Evolutionary conservation across 345 rosid genomes (phyloP).

Genomic region (Gossypium australe): DNA sequence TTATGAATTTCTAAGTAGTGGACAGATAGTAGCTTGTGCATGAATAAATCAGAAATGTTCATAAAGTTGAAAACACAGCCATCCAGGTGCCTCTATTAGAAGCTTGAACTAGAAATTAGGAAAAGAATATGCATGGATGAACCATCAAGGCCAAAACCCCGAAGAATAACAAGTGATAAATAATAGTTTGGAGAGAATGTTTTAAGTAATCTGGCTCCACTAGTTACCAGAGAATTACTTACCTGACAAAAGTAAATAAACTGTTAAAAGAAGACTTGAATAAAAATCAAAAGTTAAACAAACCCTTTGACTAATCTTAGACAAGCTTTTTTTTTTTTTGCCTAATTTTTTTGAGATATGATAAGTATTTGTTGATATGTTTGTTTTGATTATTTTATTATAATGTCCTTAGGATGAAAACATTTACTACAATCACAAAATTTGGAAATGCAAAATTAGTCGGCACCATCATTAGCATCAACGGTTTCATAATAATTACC

Average conservation of each 20-base stretch:
- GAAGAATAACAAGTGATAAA: slow-evolving; percentile 23
- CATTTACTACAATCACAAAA: too few relatives aligned
- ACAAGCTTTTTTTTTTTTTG: too few relatives aligned
- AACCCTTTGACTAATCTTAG: too few relatives aligned
- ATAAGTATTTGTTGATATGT: too few relatives aligned
- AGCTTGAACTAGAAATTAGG: slow-evolving; percentile 56
- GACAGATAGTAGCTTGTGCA: too few relatives aligned
- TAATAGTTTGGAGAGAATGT: slow-evolving; percentile 44
- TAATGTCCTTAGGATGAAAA: too few relatives aligned
- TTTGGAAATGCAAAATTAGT: too few relatives aligned
- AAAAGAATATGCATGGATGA: slow-evolving; percentile 37
- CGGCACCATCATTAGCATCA: too few relatives aligned
- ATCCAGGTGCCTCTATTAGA: slow-evolving; percentile 52
- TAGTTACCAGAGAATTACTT: slow-evolving; percentile 33
- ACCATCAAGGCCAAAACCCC: slow-evolving; percentile 52
- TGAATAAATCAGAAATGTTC: slow-evolving; percentile 24
- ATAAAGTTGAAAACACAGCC: slow-evolving; percentile 43
- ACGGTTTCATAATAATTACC: too few relatives aligned
- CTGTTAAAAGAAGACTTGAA: not conserved
- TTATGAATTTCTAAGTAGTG: too few relatives aligned
- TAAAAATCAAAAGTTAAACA: not conserved
- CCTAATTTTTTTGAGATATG: too few relatives aligned
- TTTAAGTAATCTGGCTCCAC: slow-evolving; percentile 48
- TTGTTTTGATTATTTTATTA: too few relatives aligned
- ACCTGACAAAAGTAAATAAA: slow-evolving; percentile 25